Conservation (phyloP, 768 basidiomycete species). For the Naematelia encephala region DNA sequence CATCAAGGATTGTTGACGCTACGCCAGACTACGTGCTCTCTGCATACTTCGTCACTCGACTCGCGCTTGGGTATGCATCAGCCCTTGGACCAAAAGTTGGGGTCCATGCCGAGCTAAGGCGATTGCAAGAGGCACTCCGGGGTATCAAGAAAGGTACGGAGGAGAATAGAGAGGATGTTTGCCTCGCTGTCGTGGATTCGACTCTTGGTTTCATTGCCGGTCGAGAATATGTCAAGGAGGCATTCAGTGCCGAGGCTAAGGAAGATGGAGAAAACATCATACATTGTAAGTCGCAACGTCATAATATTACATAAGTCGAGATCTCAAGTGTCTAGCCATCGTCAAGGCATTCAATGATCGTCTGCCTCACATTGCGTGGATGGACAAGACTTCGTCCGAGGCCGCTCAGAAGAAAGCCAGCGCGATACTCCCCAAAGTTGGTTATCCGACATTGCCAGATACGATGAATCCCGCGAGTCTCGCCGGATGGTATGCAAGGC, state of each 20-base stretch:
- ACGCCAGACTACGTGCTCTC: conserved; percentile 72
- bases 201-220: conserved; percentile 86
- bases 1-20: conserved; percentile 66
- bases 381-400: conserved; percentile 76
- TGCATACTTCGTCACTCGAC: conserved; percentile 79
- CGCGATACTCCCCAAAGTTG: conserved; percentile 83
- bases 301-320: background rate
- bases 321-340: conserved; percentile 55
- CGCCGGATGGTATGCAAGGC: conserved; percentile 64
- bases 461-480: conserved; percentile 69
- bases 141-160: conserved; percentile 85
- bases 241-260: conserved; percentile 63
- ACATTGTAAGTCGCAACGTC: conserved; percentile 55
- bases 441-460: conserved; percentile 84
- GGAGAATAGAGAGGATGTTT: conserved; percentile 78
- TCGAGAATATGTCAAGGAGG: conserved; percentile 65
- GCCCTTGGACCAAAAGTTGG: conserved; percentile 70
- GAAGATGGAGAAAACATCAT: conserved; percentile 80
- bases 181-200: conserved; percentile 67
- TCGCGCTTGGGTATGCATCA: conserved; percentile 62
- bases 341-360: conserved; percentile 77
- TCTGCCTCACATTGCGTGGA: conserved; percentile 75
- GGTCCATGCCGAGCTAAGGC: conserved; percentile 71
- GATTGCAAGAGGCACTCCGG: conserved; percentile 66
- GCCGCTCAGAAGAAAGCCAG: conserved; percentile 85